Conservation (phyloP, 2,329 filamentous ascomycete species). For the Pestalotiopsis sp. region DNA sequence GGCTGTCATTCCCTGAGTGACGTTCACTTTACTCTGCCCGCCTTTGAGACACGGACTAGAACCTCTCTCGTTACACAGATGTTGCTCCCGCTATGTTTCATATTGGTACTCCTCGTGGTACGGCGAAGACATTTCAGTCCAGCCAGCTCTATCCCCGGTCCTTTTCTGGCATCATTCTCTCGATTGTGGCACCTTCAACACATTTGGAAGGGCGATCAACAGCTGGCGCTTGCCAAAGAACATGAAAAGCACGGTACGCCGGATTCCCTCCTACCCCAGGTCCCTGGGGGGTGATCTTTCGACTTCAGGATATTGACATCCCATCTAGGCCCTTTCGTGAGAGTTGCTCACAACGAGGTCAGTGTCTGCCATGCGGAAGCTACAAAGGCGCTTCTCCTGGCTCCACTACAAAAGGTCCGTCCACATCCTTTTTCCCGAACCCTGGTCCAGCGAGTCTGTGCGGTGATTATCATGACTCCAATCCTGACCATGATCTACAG, state of each 20-base stretch:
- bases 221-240: background rate
- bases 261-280: background rate
- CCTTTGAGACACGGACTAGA: background rate
- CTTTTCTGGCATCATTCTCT: constrained; percentile 7
- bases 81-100: background rate
- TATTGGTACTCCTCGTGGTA: background rate
- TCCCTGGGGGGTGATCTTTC: background rate
- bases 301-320: background rate
- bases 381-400: background rate
- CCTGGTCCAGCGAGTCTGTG: background rate
- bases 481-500: background rate
- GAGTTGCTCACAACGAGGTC: constrained; percentile 10
- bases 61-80: background rate
- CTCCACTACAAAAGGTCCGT: constrained; percentile 6
- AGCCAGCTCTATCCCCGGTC: constrained; percentile 6
- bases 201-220: background rate
- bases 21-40: background rate
- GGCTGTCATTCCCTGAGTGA: background rate
- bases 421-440: background rate
- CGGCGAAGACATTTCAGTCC: constrained; percentile 3
- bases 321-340: background rate
- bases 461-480: background rate
- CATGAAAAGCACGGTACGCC: constrained; percentile 3
- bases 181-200: constrained; percentile 1
- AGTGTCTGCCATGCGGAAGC: background rate